Evolutionary conservation across 1,284 basidiomycete genomes (phyloP).

Genomic region (Acaromyces ingoldii): DNA sequence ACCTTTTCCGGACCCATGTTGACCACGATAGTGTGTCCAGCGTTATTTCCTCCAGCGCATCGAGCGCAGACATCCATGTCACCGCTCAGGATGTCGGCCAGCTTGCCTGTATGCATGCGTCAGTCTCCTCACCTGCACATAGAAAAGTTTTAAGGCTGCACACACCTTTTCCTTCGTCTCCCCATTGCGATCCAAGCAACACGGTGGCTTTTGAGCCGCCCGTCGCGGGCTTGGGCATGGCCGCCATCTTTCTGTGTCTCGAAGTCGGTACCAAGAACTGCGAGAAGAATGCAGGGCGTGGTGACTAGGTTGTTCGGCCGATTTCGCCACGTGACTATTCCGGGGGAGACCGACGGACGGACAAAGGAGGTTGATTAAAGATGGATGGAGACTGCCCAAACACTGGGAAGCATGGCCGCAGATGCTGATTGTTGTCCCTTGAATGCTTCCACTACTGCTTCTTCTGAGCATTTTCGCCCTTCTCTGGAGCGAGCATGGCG

Average conservation of each 20-base stretch:
- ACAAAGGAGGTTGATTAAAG: too few species aligned
- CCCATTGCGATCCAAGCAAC: constrained; percentile 50
- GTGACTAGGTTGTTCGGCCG: not conserved
- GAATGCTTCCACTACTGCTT: too few species aligned
- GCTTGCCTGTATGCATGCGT: constrained; percentile 48
- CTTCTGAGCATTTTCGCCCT: too few species aligned
- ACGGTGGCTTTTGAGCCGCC: constrained; percentile 45
- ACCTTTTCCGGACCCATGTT: constrained; percentile 65
- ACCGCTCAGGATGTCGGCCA: constrained; percentile 54
- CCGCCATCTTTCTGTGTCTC: constrained; percentile 26
- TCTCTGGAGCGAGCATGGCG: too few species aligned
- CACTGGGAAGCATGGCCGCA: too few species aligned
- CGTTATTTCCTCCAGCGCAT: constrained; percentile 97
- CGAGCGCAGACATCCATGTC: constrained; percentile 89
- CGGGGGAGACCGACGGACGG: too few species aligned
- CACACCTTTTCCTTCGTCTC: constrained; percentile 49
- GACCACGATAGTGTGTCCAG: constrained; percentile 94
- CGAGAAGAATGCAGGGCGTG: not conserved
- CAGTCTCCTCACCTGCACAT: too few species aligned
- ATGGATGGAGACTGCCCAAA: too few species aligned
- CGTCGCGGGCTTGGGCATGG: constrained; percentile 45
- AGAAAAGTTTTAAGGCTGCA: too few species aligned
- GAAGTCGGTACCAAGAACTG: not conserved
- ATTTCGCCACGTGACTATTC: too few species aligned
- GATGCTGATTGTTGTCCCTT: too few species aligned